Evolutionary conservation across 2,329 filamentous ascomycete species (phyloP).

Genomic region (Aspergillus sp.): DNA sequence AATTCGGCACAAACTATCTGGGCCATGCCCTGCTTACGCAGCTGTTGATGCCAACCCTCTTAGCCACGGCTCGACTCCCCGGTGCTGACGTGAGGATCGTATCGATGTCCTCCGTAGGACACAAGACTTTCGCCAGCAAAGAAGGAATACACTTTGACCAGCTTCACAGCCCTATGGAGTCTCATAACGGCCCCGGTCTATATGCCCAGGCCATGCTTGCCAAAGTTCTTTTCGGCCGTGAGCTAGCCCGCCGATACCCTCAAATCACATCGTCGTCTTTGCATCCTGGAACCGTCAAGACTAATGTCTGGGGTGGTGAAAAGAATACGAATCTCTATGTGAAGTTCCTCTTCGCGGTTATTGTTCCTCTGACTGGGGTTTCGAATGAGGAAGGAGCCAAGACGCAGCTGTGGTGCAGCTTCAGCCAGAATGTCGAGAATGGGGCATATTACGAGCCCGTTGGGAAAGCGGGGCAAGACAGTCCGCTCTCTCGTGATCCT

Average conservation of each 20-base stretch:
- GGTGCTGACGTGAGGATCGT: neutral
- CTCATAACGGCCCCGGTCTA: neutral
- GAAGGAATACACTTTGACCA: neutral
- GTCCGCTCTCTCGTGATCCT: neutral
- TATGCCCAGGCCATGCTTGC: neutral
- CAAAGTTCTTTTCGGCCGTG: neutral
- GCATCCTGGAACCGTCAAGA: neutral
- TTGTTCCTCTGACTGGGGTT: neutral
- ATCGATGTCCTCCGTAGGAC: neutral
- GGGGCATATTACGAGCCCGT: neutral
- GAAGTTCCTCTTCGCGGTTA: neutral
- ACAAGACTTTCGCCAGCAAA: neutral
- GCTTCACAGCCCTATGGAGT: neutral
- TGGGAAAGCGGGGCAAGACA: neutral
- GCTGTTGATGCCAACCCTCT: neutral
- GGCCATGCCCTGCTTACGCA: neutral
- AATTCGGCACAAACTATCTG: neutral
- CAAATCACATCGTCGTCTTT: neutral
- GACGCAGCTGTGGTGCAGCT: neutral
- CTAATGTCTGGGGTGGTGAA: neutral
- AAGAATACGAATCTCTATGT: neutral
- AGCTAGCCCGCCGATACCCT: neutral
- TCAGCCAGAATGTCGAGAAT: neutral
- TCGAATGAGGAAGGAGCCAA: neutral
- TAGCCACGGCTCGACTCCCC: neutral